Base-by-base conservation (phyloP, 805 yeast genomes). In the Tanozyma kutaoensis region DNA sequence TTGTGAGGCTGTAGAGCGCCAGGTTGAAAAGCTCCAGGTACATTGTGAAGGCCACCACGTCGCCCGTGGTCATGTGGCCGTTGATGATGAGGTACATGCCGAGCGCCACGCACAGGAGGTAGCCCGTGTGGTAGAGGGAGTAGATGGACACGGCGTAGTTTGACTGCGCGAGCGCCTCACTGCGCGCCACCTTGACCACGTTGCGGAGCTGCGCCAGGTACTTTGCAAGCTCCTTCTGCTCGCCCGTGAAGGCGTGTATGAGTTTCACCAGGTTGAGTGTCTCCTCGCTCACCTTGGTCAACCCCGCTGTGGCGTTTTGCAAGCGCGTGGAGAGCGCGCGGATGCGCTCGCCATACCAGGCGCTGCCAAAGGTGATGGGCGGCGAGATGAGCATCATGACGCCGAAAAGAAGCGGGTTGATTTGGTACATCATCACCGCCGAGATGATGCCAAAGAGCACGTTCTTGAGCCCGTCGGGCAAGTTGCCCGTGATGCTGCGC, bases 41-140 rank as follows among this genome's bases (percentile, higher is more conserved):
- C 61, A 60, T 57, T 5, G 65, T 58, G 35, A 59, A 60, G 1
- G 65, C 62, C 17, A 58, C 62, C 6, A 60, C 63, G 29, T 59
- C 66, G 21, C 66, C 66, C 0, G 65, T 56, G n/a, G 63, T 52
- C 64, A 59, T 58, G 28, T 52, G 48, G 2, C 63, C 66, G 20
- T 49, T 46, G 25, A 58, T 39, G 25, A 60, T 59, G 32, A 58
- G 48, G 31, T 58, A 56, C 12, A 58, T 55, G 5, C 66, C 66
- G 25, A 58, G 41, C 2, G 62, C 59, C 24, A 57, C 46, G 36
- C 65, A 58, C 21, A 62, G 48, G 21, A 58, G 45, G 34, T 59
- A 59, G 1, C 65, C 65, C 3, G 59, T 42, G 31, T 58, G 64
- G 37, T 58, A 60, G 23, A 58, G 46, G 19, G 55, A 36, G 39